phyloP scores from a whole-genome alignment of 1,139 yeast genomes.

The Magnusiomyces sp. region DNA sequence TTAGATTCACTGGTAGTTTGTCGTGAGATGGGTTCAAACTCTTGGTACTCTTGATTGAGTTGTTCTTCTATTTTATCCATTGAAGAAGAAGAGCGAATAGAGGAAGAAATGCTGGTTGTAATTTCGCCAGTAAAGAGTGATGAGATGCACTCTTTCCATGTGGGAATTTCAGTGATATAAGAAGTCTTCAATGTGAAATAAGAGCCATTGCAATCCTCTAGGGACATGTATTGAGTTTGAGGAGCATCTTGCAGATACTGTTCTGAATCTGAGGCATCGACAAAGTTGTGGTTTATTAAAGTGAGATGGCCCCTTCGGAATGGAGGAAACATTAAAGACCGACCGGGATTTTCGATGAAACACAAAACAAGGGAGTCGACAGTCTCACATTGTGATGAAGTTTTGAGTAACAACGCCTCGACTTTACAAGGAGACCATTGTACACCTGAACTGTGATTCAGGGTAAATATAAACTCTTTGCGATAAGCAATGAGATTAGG shows the following conservation, averaged over 20 bases:
- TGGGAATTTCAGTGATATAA: neutral
- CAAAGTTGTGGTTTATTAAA: too few relatives aligned
- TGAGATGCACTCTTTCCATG: constrained; percentile 4
- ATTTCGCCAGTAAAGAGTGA: too few relatives aligned
- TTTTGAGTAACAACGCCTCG: constrained; percentile 25
- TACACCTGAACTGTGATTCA: constrained; percentile 21
- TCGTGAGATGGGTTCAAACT: neutral
- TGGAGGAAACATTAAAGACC: constrained; percentile 32
- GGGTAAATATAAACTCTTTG: constrained; percentile 29
- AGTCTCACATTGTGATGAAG: constrained; percentile 18
- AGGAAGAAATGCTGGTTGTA: too few relatives aligned
- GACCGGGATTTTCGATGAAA: constrained; percentile 30
- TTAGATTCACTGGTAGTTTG: neutral
- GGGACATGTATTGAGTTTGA: neutral
- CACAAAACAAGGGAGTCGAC: constrained; percentile 30
- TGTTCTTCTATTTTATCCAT: neutral
- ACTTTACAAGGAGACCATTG: constrained; percentile 17
- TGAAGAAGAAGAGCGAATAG: too few relatives aligned
- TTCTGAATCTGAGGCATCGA: too few relatives aligned
- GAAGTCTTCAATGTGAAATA: constrained; percentile 2
- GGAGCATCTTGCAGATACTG: too few relatives aligned
- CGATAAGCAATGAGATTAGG: constrained; percentile 25
- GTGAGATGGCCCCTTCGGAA: constrained; percentile 28
- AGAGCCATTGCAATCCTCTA: constrained; percentile 10
- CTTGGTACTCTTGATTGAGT: neutral